These are phyloP conservation scores for Zygnema circumcarinatum DNA, from an alignment of 139 green algal species.

Conservation along the genomic window DNA sequence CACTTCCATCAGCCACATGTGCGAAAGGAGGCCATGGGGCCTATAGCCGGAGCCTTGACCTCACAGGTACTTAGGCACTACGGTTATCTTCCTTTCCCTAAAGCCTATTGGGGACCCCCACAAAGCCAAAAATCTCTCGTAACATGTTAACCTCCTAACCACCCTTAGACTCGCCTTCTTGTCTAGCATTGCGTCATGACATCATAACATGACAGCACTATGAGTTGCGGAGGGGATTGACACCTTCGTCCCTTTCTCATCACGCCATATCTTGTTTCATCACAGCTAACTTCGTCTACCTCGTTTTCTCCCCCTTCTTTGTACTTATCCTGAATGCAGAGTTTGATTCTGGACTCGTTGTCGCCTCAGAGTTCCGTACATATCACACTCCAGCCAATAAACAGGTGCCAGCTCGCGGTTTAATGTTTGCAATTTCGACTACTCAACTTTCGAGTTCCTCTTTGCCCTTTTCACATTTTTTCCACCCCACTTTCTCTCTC, in stretches of 20 bases:
- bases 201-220: too few relatives aligned
- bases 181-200: too few relatives aligned
- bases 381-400: conserved; percentile 79
- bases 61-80: conserved; percentile 13
- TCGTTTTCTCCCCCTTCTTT: background rate
- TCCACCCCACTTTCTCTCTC: conserved; percentile 9
- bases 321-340: conserved; percentile 9
- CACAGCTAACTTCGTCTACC: background rate
- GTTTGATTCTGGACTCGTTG: conserved; percentile 38
- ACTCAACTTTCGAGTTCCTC: too few relatives aligned
- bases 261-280: background rate
- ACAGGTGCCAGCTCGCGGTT: conserved; percentile 72
- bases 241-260: background rate
- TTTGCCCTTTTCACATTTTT: background rate
- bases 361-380: conserved; percentile 75
- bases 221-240: too few relatives aligned
- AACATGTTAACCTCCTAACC: too few relatives aligned
- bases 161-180: too few relatives aligned
- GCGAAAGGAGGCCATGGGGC: conserved; percentile 82
- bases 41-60: conserved; percentile 75
- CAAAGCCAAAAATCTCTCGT: too few relatives aligned
- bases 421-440: too few relatives aligned
- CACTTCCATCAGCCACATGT: conserved; percentile 73
- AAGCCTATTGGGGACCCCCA: background rate
- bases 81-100: background rate